Base-by-base conservation (phyloP, 179 eudicot species). In the Silene vulgaris region DNA sequence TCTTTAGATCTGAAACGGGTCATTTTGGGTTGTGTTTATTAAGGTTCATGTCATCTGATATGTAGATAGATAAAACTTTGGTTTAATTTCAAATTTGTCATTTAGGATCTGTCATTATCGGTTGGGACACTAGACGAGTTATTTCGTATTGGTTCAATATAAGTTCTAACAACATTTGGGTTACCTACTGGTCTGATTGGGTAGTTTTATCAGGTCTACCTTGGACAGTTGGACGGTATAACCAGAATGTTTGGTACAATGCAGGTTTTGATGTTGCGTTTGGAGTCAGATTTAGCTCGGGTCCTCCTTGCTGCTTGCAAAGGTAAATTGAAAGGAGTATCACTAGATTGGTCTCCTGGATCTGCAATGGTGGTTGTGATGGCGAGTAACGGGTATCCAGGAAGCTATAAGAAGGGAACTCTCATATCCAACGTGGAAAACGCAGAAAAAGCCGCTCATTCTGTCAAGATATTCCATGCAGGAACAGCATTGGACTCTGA, bases 351-450 rank as follows among this genome's bases (percentile, higher is more conserved):
- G 96, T 89, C 98, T 4, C 86, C 89, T 8, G 97, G 94, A 17
- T 90, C 96, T 0, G 94, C 98, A 57, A 90, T 94, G 98, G 92
- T 92, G 14, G 97, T 94, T 68, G 98, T 94, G 57, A 92, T 94
- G 97, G 98, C 98, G 20, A 94, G 98, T 76, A 83, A 92, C 0
- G 98, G 98, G 40, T 94, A 94, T 82, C 97, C 98, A 5, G 96
- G 97, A 30, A 89, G 72, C 75, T 94, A 94, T 21, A 75, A 85
- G 32, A 94, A 92, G 80, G 97, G 97, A 65, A 85, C 86, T 28
- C 79, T 87, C 60, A 92, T 94, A 61, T 78, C 48, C 65, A 89
- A 90, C 69, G 63, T 92, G 17, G 89, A 89, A 70, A 86, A 79
- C 73, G 96, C 97, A 17, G 97, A 94, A 66, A 73, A 78, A 32